Percentiles rank a stretch among this genome's conserved stretches.
phyloP scores from a whole-genome alignment of 306 rosid genomes.

The Vigna reflexopilosa region DNA sequence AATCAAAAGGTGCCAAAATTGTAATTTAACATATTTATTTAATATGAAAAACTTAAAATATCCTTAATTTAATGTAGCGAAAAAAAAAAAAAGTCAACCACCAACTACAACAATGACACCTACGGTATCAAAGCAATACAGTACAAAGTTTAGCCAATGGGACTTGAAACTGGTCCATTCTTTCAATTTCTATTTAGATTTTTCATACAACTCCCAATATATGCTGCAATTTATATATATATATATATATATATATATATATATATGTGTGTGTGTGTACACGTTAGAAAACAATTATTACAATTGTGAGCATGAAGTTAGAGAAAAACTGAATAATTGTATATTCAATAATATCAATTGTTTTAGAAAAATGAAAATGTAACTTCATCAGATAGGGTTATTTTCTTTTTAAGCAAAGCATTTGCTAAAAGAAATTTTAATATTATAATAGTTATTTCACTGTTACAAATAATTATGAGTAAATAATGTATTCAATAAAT shows the following conservation, averaged over 20 bases:
- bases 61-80: not conserved
- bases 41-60: not conserved
- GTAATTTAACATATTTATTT: not conserved
- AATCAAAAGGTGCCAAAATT: no score
- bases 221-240: not conserved
- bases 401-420: not conserved
- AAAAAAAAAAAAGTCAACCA: slow-evolving; percentile 5
- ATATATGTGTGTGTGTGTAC: no score
- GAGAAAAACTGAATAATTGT: no score
- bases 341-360: no score
- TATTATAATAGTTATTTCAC: not conserved
- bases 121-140: not conserved
- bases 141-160: not conserved
- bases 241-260: no score
- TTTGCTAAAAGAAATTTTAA: not conserved
- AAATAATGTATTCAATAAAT: not conserved
- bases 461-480: not conserved
- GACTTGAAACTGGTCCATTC: not conserved
- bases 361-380: no score
- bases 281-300: no score
- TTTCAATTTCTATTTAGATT: not conserved
- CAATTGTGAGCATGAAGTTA: no score
- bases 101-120: slow-evolving; percentile 22
- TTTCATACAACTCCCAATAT: not conserved
- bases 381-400: no score